phyloP scores from a whole-genome alignment of 73 alveolate genomes.

The Diophrys appendiculata region DNA sequence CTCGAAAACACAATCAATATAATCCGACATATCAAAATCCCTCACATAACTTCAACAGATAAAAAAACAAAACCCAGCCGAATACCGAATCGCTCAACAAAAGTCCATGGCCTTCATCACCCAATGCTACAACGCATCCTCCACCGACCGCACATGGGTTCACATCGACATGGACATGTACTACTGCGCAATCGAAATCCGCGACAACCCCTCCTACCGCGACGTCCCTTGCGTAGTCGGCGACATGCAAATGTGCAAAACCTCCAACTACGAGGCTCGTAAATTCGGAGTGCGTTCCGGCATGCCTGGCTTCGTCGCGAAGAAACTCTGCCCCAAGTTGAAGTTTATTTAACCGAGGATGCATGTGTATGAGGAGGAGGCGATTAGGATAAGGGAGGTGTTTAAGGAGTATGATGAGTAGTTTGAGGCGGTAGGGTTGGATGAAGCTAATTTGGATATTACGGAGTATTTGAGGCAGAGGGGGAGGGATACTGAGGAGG shows the following conservation, averaged over 20 bases:
- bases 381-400: conserved; percentile 66
- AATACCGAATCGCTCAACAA: background rate
- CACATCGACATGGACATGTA: conserved; percentile 99
- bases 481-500: conserved; percentile 69
- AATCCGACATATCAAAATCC: background rate
- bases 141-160: conserved; percentile 85
- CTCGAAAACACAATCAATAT: background rate
- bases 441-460: conserved; percentile 95
- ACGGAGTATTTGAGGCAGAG: conserved; percentile 73
- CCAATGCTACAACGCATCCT: background rate
- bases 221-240: conserved; percentile 99
- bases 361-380: conserved; percentile 72
- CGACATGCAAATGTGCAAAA: conserved; percentile 88
- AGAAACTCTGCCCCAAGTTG: conserved; percentile 94
- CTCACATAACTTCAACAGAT: background rate
- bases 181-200: conserved; percentile 97
- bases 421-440: conserved; percentile 91
- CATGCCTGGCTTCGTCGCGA: conserved; percentile 99
- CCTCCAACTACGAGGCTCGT: conserved; percentile 98
- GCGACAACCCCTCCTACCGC: conserved; percentile 94
- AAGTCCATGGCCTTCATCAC: background rate
- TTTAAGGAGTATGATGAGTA: conserved; percentile 85
- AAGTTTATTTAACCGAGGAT: conserved; percentile 75
- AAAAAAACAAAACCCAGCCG: background rate
- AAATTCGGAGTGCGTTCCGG: conserved; percentile 97